phyloP scores from a whole-genome alignment of 106 monocot species.

The Allium sativum region DNA sequence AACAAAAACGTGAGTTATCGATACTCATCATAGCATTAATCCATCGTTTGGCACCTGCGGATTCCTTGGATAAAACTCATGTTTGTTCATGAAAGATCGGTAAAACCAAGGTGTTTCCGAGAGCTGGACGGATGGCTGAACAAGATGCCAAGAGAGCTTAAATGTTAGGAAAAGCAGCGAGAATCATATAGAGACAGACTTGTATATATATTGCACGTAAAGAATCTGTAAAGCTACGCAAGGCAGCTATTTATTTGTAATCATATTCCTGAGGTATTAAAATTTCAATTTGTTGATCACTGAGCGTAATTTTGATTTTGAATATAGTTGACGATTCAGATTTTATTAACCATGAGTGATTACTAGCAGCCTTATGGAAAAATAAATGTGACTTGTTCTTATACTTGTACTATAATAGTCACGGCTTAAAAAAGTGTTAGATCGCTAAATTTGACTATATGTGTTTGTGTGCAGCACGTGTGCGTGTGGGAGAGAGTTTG shows the following conservation, averaged over 20 bases:
- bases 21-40: neutral
- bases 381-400: neutral
- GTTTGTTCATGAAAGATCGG: slow-evolving; percentile 48
- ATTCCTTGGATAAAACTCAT: neutral
- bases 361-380: neutral
- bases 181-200: slow-evolving; percentile 74
- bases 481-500: neutral
- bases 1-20: too few relatives aligned
- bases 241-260: slow-evolving; percentile 58
- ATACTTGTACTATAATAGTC: neutral
- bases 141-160: slow-evolving; percentile 79
- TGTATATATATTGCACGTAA: slow-evolving; percentile 62
- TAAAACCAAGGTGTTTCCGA: slow-evolving; percentile 72
- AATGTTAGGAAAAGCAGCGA: slow-evolving; percentile 65
- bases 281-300: neutral
- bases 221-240: slow-evolving; percentile 42
- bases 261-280: slow-evolving; percentile 62
- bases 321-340: neutral
- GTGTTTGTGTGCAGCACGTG: neutral
- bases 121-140: slow-evolving; percentile 97
- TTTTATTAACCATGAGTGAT: neutral
- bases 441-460: too few relatives aligned
- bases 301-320: neutral
- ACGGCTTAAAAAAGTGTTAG: neutral
- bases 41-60: neutral